A percentile compares a stretch with the other conserved stretches of the same genome.
These are phyloP conservation scores for Fusarium sp. DNA, from an alignment of 2,329 filamentous ascomycete genomes.

Conservation along the genomic window DNA sequence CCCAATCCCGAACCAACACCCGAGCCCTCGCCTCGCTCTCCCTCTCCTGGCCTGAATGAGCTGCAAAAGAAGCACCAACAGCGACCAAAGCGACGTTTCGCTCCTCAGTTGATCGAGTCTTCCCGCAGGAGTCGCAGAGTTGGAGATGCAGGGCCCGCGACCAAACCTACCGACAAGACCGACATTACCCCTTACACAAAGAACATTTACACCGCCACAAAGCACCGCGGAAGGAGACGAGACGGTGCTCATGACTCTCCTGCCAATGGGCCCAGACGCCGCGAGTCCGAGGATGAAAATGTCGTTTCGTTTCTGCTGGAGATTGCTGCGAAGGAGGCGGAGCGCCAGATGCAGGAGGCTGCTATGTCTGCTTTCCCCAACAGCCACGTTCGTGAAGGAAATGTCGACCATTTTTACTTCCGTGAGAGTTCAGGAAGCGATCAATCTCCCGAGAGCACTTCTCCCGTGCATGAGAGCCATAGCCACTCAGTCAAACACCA, in stretches of 20 bases:
- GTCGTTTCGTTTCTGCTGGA: conserved; percentile 83
- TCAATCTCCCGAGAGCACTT: conserved; percentile 57
- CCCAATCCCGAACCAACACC: conserved; percentile 71
- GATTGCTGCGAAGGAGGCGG: conserved; percentile 82
- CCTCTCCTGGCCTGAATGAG: conserved; percentile 59
- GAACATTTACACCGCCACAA: conserved; percentile 67
- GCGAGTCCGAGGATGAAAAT: conserved; percentile 80
- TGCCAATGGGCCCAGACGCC: conserved; percentile 54
- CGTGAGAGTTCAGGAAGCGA: conserved; percentile 73
- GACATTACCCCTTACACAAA: conserved; percentile 76
- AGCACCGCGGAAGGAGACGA: conserved; percentile 54
- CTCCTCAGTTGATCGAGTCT: conserved; percentile 85
- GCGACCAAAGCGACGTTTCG: conserved; percentile 69
- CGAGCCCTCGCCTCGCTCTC: conserved; percentile 65
- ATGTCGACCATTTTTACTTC: conserved; percentile 78
- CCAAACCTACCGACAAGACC: conserved; percentile 76
- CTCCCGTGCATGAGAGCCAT: conserved; percentile 48
- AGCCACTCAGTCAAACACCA: conserved; percentile 45
- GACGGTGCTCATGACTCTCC: conserved; percentile 32
- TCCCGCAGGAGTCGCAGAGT: conserved; percentile 77
- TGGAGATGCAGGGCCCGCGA: conserved; percentile 73
- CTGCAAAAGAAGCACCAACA: conserved; percentile 55
- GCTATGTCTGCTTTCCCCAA: conserved; percentile 83
- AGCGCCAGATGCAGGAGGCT: conserved; percentile 82
- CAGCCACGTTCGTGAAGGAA: conserved; percentile 76